These are phyloP conservation scores for Cordyceps pruinosa DNA, from an alignment of 2,329 filamentous ascomycete species.

Conservation along the genomic window DNA sequence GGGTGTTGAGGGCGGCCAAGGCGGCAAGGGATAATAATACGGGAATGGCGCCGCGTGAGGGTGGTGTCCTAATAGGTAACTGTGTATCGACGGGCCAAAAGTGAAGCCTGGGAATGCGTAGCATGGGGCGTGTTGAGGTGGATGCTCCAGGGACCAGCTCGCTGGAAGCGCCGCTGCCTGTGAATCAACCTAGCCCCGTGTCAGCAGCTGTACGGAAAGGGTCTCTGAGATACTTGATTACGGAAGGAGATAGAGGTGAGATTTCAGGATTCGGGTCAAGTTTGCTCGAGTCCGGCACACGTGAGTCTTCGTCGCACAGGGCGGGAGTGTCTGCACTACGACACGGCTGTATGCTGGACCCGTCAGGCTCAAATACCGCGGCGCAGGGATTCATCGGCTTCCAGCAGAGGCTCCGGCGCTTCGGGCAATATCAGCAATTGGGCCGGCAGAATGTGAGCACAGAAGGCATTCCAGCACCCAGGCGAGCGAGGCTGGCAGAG, in stretches of 20 bases:
- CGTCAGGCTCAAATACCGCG: background rate
- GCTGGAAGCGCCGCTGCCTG: background rate
- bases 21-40: background rate
- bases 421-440: background rate
- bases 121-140: background rate
- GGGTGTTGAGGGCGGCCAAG: background rate
- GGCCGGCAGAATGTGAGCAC: background rate
- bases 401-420: background rate
- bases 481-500: background rate
- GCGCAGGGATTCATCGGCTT: constrained; percentile 5
- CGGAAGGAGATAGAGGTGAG: background rate
- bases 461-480: background rate
- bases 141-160: background rate
- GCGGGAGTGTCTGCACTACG: background rate
- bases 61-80: background rate
- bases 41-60: background rate
- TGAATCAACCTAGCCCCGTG: background rate
- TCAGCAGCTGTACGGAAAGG: background rate
- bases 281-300: background rate
- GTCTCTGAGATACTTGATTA: background rate
- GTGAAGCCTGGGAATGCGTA: background rate
- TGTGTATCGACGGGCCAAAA: background rate
- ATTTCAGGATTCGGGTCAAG: background rate
- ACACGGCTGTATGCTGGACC: background rate
- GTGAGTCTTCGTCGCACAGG: constrained; percentile 4